Conservation (phyloP, 371 early-diverging fungal genomes). For the Rhizopus sp. region DNA sequence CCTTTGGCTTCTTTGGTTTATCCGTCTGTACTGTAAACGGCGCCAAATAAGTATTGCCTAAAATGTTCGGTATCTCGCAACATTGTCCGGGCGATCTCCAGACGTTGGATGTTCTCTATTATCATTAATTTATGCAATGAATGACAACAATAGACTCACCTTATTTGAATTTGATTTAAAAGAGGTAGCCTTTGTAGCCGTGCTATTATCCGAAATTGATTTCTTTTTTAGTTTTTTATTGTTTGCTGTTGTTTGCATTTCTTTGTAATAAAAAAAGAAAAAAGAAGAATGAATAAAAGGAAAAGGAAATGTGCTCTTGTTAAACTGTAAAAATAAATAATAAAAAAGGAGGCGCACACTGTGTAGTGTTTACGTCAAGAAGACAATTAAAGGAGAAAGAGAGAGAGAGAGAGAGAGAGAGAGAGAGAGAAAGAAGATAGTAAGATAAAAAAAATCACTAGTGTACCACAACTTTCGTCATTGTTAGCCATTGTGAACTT, state of each 20-base stretch:
- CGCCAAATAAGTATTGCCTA: slow-evolving; percentile 24
- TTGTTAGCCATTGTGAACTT: not conserved
- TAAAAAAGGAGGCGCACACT: too few relatives aligned
- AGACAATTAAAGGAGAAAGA: not conserved
- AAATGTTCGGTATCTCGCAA: slow-evolving; percentile 27
- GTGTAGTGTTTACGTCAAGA: slow-evolving; percentile 1
- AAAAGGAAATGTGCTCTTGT: not conserved
- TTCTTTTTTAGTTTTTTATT: not conserved
- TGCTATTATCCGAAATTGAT: too few relatives aligned
- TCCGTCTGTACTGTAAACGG: slow-evolving; percentile 5
- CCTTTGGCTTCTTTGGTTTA: slow-evolving; percentile 6
- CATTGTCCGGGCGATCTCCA: slow-evolving; percentile 33
- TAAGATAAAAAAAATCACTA: slow-evolving; percentile 1
- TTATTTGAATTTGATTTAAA: slow-evolving; percentile 13
- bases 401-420: too few relatives aligned
- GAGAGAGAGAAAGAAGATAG: slow-evolving; percentile 2
- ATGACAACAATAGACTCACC: not conserved
- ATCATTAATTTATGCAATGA: too few relatives aligned
- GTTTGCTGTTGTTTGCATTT: slow-evolving; percentile 8
- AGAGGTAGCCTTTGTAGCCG: slow-evolving; percentile 4
- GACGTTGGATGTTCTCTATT: slow-evolving; percentile 1
- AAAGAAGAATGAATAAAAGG: not conserved
- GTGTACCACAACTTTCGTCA: too few relatives aligned
- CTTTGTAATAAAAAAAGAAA: slow-evolving; percentile 8
- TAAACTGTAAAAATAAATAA: too few relatives aligned